phyloP scores from a whole-genome alignment of 148 eudicot genomes.

The Mesembryanthemum crystallinum region DNA sequence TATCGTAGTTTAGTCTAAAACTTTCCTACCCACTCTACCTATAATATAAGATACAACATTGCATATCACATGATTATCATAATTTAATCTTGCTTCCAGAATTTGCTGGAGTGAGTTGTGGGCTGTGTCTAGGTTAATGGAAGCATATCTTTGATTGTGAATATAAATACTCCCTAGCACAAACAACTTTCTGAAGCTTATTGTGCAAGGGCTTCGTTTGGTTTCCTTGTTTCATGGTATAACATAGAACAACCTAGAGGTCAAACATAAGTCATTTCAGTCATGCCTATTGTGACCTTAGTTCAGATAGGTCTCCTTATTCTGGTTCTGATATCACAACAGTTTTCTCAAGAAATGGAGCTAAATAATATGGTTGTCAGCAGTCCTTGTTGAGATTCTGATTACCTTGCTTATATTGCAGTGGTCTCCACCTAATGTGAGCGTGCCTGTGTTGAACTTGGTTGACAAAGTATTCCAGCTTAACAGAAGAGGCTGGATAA shows the following conservation, averaged over 20 bases:
- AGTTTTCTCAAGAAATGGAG: background rate
- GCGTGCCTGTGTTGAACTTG: slow-evolving; percentile 80
- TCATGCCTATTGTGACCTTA: background rate
- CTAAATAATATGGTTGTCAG: background rate
- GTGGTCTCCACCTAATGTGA: slow-evolving; percentile 97
- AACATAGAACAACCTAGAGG: background rate
- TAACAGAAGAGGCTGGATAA: slow-evolving; percentile 95
- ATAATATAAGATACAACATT: background rate
- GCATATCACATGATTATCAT: background rate
- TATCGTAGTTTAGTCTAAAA: background rate
- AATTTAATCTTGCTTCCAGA: background rate
- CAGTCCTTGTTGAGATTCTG: slow-evolving; percentile 4
- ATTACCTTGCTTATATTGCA: slow-evolving; percentile 40
- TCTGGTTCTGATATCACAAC: background rate
- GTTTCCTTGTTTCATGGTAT: background rate
- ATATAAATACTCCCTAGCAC: background rate
- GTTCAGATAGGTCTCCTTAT: background rate
- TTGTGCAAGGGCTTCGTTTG: background rate
- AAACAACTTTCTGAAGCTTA: background rate
- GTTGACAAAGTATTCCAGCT: slow-evolving; percentile 96
- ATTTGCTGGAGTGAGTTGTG: background rate
- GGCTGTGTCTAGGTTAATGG: background rate
- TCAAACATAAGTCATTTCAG: background rate
- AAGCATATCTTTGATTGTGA: background rate
- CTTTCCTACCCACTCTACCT: background rate